These are phyloP conservation scores for Angophora floribunda DNA, from an alignment of 345 rosid species.

Conservation along the genomic window DNA sequence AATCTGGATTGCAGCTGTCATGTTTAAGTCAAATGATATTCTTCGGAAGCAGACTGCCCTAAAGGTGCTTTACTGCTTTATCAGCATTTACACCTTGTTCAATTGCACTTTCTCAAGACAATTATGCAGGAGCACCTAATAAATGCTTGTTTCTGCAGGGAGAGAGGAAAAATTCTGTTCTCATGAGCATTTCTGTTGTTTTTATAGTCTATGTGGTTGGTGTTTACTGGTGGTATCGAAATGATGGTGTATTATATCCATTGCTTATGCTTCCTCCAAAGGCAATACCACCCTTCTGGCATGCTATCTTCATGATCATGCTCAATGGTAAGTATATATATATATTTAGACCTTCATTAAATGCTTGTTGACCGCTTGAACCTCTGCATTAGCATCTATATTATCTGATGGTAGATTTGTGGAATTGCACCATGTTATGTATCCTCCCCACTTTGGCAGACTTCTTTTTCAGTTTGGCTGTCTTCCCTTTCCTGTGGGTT, in stretches of 20 bases:
- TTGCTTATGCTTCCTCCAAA: constrained; percentile 49
- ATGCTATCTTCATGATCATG: constrained; percentile 40
- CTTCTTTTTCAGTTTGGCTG: background rate
- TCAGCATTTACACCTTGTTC: background rate
- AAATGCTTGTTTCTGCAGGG: constrained; percentile 30
- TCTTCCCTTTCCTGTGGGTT: background rate
- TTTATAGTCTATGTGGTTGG: constrained; percentile 29
- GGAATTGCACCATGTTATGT: background rate
- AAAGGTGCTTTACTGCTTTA: constrained; percentile 18
- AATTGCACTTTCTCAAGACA: background rate
- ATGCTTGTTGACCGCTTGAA: background rate
- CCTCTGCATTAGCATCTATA: background rate
- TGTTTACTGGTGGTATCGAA: constrained; percentile 40
- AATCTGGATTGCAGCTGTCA: constrained; percentile 39
- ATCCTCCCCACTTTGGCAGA: background rate
- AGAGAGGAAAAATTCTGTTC: constrained; percentile 36
- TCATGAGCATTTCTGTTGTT: constrained; percentile 15
- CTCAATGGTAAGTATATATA: constrained; percentile 32
- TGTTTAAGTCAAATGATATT: constrained; percentile 52
- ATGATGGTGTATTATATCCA: constrained; percentile 40
- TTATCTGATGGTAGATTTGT: background rate
- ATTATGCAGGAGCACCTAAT: background rate
- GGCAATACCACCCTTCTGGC: constrained; percentile 52
- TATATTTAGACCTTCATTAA: background rate
- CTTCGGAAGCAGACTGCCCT: constrained; percentile 53